phyloP scores from a whole-genome alignment of 1,284 basidiomycete genomes.

The Bjerkandera adusta region DNA sequence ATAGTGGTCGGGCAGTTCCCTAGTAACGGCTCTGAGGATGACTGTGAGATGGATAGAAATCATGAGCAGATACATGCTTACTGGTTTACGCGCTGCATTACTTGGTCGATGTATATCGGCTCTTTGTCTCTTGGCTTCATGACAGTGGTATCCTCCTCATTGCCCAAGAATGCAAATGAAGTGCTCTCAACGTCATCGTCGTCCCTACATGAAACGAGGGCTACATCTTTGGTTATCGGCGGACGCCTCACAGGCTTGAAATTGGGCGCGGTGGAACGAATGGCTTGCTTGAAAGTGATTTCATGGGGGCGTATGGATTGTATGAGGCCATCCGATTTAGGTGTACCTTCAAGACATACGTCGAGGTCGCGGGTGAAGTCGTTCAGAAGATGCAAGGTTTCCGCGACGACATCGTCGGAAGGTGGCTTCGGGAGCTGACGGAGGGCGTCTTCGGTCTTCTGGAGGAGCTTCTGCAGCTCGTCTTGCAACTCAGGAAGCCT shows the following conservation, averaged over 20 bases:
- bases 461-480: constrained; percentile 42
- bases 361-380: constrained; percentile 43
- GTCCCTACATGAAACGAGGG: too few relatives aligned
- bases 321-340: constrained; percentile 43
- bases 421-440: constrained; percentile 44
- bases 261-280: constrained; percentile 47
- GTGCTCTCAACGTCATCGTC: neutral
- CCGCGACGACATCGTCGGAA: constrained; percentile 46
- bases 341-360: constrained; percentile 45
- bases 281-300: constrained; percentile 40
- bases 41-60: neutral
- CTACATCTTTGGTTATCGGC: too few relatives aligned
- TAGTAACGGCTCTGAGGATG: constrained; percentile 53
- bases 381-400: constrained; percentile 44
- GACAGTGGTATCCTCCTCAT: constrained; percentile 14
- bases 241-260: constrained; percentile 30
- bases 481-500: constrained; percentile 60
- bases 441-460: constrained; percentile 34
- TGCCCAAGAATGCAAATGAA: constrained; percentile 32
- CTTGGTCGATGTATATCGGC: constrained; percentile 51
- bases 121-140: neutral
- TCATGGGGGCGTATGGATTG: constrained; percentile 52
- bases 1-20: constrained; percentile 61
- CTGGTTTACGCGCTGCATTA: constrained; percentile 44
- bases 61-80: constrained; percentile 32